Conservation (phyloP, 495 filamentous ascomycete genomes). For the Podospora fimiseda region DNA sequence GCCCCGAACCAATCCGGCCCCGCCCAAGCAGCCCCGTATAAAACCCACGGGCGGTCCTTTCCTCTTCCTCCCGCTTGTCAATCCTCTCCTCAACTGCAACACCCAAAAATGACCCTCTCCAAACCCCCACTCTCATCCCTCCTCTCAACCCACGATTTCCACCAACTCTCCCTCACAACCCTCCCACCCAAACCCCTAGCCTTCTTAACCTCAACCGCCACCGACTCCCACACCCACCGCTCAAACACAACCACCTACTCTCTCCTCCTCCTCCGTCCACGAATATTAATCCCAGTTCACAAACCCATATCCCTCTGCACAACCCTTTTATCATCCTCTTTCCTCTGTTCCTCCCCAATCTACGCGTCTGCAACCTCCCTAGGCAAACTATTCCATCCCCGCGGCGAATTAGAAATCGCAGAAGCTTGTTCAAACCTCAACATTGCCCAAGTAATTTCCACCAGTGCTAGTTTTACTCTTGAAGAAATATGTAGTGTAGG, state of each 20-base stretch:
- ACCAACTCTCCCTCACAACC: slow-evolving; percentile 53
- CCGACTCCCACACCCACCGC: slow-evolving; percentile 60
- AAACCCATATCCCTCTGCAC: slow-evolving; percentile 48
- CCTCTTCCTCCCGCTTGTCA: slow-evolving; percentile 6
- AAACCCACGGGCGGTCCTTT: slow-evolving; percentile 47
- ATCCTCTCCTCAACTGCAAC: neutral
- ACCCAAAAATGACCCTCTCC: neutral
- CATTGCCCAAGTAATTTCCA: slow-evolving; percentile 55
- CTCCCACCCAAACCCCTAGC: slow-evolving; percentile 71
- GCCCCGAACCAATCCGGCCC: slow-evolving; percentile 54
- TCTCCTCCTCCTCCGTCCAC: slow-evolving; percentile 64
- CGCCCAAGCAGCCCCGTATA: slow-evolving; percentile 42
- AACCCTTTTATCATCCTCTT: slow-evolving; percentile 55
- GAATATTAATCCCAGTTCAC: slow-evolving; percentile 61
- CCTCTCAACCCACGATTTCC: slow-evolving; percentile 72
- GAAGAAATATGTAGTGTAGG: slow-evolving; percentile 49
- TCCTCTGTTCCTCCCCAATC: slow-evolving; percentile 56
- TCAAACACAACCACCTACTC: slow-evolving; percentile 50
- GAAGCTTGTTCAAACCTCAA: slow-evolving; percentile 47
- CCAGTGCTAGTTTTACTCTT: slow-evolving; percentile 62
- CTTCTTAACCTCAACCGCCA: slow-evolving; percentile 77
- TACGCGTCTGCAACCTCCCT: slow-evolving; percentile 73
- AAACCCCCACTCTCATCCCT: slow-evolving; percentile 64
- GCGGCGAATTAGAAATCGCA: slow-evolving; percentile 68
- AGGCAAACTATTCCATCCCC: slow-evolving; percentile 61